phyloP scores from a whole-genome alignment of 2,329 filamentous ascomycete genomes.

The Cladosporium sp. region DNA sequence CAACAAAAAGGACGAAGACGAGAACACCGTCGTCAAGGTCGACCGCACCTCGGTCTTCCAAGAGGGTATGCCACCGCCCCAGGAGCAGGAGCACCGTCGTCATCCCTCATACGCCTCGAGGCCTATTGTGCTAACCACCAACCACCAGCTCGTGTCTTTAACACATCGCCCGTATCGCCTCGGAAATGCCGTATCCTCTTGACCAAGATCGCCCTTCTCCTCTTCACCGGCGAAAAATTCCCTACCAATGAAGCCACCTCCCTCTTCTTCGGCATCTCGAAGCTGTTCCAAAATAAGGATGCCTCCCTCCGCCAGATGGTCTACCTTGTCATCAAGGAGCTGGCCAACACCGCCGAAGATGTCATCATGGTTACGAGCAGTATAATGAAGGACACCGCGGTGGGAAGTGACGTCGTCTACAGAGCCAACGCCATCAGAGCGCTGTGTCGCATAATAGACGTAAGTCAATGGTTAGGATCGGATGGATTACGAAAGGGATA shows the following conservation, averaged over 20 bases:
- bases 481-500: background rate
- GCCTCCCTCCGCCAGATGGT: conserved; percentile 97
- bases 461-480: conserved; percentile 43
- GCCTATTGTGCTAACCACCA: conserved; percentile 11
- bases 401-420: conserved; percentile 89
- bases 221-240: conserved; percentile 96
- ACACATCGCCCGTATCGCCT: conserved; percentile 92
- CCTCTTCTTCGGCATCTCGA: conserved; percentile 97
- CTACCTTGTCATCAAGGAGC: conserved; percentile 95
- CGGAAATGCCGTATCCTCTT: conserved; percentile 95
- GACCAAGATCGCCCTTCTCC: conserved; percentile 91
- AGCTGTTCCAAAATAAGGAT: conserved; percentile 99
- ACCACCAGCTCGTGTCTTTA: conserved; percentile 85
- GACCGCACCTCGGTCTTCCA: conserved; percentile 98
- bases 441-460: conserved; percentile 93
- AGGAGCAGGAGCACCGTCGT: conserved; percentile 19
- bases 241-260: conserved; percentile 95
- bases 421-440: conserved; percentile 94
- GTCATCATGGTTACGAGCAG: conserved; percentile 99
- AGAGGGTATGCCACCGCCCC: conserved; percentile 77
- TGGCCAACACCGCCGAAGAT: conserved; percentile 91
- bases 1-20: conserved; percentile 99
- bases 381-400: conserved; percentile 98
- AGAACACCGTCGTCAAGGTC: conserved; percentile 89
- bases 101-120: conserved; percentile 8